These are phyloP conservation scores for Lachnellula cervina DNA, from an alignment of 2,329 filamentous ascomycete genomes.

Conservation along the genomic window DNA sequence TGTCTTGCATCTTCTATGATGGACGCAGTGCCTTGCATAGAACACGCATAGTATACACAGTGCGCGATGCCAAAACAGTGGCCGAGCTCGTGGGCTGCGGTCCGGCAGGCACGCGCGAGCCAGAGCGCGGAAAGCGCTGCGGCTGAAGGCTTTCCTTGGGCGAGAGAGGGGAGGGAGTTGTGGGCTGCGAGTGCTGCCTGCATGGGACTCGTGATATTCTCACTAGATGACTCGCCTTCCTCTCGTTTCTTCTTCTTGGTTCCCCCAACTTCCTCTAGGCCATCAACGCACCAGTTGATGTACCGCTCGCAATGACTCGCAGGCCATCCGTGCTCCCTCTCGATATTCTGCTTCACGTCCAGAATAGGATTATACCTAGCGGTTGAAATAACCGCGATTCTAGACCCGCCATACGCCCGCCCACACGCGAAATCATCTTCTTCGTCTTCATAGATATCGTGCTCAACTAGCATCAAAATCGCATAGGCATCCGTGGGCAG, in stretches of 20 bases:
- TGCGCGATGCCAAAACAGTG: constrained; percentile 65
- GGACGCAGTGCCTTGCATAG: constrained; percentile 56
- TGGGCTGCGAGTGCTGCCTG: constrained; percentile 32
- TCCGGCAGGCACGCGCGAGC: constrained; percentile 53
- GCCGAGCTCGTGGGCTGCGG: constrained; percentile 59
- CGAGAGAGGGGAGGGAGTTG: constrained; percentile 7
- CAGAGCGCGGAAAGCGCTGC: constrained; percentile 42
- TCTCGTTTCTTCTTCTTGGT: background rate
- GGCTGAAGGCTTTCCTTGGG: constrained; percentile 14
- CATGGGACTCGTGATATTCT: constrained; percentile 27
- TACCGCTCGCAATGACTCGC: constrained; percentile 54
- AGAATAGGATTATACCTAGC: constrained; percentile 56
- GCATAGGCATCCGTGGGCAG: constrained; percentile 27
- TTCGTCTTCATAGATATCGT: constrained; percentile 33
- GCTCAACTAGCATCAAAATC: constrained; percentile 23
- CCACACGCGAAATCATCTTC: constrained; percentile 65
- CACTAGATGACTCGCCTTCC: background rate
- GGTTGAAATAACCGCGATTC: constrained; percentile 56
- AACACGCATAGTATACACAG: constrained; percentile 60
- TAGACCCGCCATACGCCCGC: constrained; percentile 58
- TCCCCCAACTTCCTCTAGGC: background rate
- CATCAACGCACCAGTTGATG: constrained; percentile 37
- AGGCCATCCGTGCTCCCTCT: constrained; percentile 55
- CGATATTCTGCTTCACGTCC: constrained; percentile 32
- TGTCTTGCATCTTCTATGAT: constrained; percentile 56